Conservation (phyloP, 176 grass and related monocot species). For the Juncus inflexus region DNA sequence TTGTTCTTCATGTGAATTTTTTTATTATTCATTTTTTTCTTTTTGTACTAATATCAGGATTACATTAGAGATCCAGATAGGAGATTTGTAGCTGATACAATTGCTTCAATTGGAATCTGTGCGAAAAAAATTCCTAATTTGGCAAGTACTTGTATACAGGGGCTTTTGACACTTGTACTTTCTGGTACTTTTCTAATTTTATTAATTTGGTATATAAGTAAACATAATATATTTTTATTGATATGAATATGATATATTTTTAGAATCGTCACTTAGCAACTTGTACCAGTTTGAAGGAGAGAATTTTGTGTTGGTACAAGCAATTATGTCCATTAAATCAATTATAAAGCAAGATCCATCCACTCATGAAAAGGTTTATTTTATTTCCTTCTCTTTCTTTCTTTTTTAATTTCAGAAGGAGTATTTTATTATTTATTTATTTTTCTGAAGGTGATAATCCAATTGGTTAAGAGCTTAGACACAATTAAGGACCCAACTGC, state of each 20-base stretch:
- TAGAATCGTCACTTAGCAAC: constrained; percentile 59
- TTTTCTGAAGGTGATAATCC: constrained; percentile 71
- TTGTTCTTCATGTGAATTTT: too few species aligned
- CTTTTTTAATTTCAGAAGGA: constrained; percentile 1
- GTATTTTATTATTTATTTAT: constrained; percentile 16
- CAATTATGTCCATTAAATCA: constrained; percentile 90
- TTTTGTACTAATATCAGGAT: constrained; percentile 69
- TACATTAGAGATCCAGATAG: constrained; percentile 93
- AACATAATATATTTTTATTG: constrained; percentile 29
- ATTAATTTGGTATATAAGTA: constrained; percentile 5
- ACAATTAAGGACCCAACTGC: constrained; percentile 68
- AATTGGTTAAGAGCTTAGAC: constrained; percentile 62
- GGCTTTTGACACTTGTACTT: constrained; percentile 73
- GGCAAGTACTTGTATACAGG: constrained; percentile 61
- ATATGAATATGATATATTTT: constrained; percentile 23
- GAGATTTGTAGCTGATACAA: constrained; percentile 90
- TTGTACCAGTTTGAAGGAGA: constrained; percentile 65
- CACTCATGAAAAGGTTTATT: constrained; percentile 72
- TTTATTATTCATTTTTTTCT: constrained; percentile 14
- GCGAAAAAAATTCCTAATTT: constrained; percentile 55
- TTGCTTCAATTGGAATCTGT: constrained; percentile 83
- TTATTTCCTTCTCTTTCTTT: not conserved
- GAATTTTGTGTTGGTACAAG: constrained; percentile 79
- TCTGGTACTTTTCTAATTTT: constrained; percentile 56
- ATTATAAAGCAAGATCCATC: constrained; percentile 70